These are phyloP conservation scores for Helminthosporium solani DNA, from an alignment of 2,329 filamentous ascomycete genomes.

Conservation along the genomic window DNA sequence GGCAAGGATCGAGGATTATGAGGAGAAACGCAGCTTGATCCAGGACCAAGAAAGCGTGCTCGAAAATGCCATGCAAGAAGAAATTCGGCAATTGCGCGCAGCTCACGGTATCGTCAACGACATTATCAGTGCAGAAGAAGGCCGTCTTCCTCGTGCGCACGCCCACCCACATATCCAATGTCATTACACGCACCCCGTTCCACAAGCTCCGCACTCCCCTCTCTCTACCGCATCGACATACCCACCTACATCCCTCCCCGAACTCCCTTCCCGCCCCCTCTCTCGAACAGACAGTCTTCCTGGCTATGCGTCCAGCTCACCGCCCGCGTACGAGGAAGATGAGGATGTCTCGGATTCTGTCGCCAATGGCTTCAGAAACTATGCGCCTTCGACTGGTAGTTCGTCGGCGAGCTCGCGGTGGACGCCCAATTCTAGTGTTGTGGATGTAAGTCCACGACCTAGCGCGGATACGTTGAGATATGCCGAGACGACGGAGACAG, in stretches of 20 bases:
- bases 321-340: conserved; percentile 47
- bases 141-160: conserved; percentile 16
- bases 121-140: conserved; percentile 46
- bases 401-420: conserved; percentile 27
- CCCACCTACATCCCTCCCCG: conserved; percentile 30
- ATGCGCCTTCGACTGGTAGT: conserved; percentile 31
- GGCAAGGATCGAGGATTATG: conserved; percentile 45
- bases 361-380: conserved; percentile 46
- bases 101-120: conserved; percentile 56
- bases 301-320: conserved; percentile 44
- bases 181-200: conserved; percentile 13
- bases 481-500: conserved; percentile 22
- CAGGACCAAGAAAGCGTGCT: conserved; percentile 49
- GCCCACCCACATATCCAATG: conserved; percentile 18
- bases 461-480: conserved; percentile 41
- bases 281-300: conserved; percentile 46
- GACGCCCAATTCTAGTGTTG: conserved; percentile 43
- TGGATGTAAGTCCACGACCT: conserved; percentile 41
- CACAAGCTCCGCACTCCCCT: conserved; percentile 23
- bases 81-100: conserved; percentile 53
- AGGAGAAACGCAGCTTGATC: conserved; percentile 54
- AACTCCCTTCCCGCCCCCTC: conserved; percentile 36
- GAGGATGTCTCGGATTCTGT: conserved; percentile 41
- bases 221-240: conserved; percentile 34
- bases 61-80: conserved; percentile 46